Evolutionary conservation across 306 rosid genomes (phyloP), one percentile per base, ranked within the genome.

Genomic region (Mimosa pudica): DNA sequence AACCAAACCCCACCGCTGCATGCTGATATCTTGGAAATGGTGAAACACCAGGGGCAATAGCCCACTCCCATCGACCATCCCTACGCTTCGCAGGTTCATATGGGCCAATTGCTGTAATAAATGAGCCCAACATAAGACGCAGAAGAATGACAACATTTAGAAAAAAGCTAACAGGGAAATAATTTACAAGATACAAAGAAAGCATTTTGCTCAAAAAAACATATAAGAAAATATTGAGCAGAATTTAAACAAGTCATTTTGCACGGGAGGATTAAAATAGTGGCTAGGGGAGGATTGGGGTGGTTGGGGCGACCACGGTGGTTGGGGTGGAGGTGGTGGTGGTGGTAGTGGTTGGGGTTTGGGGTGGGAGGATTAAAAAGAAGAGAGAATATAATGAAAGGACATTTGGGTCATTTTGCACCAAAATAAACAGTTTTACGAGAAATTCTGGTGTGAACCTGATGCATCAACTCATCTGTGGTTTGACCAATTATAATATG

Each of bases 31-130:
- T 88, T n/a, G 99, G 80, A 80, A 98, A 96, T 69, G 99, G 99
- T 49, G 99, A 96, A 80, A 96, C 99, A 86, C 99, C 99, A 17
- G 99, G 99, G 75, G 99, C 99, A 87, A 96, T 96, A 84, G 99
- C 99, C 99, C 99, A 96, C 88, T 96, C 99, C 99, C 99, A 96
- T 51, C 99, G 94, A 76, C 99, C 99, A 81, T 96, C 99, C 89
- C 99, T 93, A 86, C 93, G 99, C 84, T 96, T 96, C 60, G 99
- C 99, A 82, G 93, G 99, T 80, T 98, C 99, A 87, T 96, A 96
- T 67, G 99, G 98, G 82, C 93, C 87, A 96, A 70, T 70, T 98
- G 99, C 99, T 96, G 90, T 89, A 87, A 82, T n/a, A 69, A 69
- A 18, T 54, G 12, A 45, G 47, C n/a, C 33, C 35, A 71, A 45